A percentile compares a stretch with the other conserved stretches of the same genome.
Conservation (phyloP, 306 rosid species). For the Abrus pulchellus region DNA sequence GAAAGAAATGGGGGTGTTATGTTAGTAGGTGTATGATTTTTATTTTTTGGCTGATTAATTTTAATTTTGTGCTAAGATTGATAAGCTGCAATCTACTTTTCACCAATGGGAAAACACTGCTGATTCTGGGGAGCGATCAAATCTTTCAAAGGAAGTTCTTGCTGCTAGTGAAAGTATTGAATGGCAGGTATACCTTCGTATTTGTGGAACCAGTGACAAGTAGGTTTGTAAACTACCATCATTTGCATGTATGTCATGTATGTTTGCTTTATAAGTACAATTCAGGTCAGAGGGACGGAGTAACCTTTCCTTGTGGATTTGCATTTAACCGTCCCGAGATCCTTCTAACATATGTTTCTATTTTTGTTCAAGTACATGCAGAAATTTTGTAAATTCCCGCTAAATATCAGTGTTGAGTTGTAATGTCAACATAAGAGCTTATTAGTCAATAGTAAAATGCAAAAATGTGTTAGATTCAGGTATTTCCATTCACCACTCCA, state of each 20-base stretch:
- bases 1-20: not conserved
- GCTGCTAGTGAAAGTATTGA: constrained; percentile 81
- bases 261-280: constrained; percentile 8
- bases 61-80: constrained; percentile 66
- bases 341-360: not conserved
- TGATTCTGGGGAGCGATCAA: constrained; percentile 64
- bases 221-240: not conserved
- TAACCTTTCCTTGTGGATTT: not conserved
- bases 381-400: not conserved
- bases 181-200: constrained; percentile 82
- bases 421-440: not conserved
- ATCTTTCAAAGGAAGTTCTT: constrained; percentile 75
- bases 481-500: constrained; percentile 7
- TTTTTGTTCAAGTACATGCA: not conserved
- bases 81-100: constrained; percentile 81
- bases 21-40: constrained; percentile 16
- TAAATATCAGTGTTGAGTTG: constrained; percentile 10
- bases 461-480: not conserved
- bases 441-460: constrained; percentile 4
- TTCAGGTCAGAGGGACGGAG: constrained; percentile 1
- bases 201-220: constrained; percentile 6
- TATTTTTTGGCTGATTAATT: constrained; percentile 26
- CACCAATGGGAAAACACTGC: constrained; percentile 79
- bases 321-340: not conserved
- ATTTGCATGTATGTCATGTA: constrained; percentile 14